These are phyloP conservation scores for Wallacemonas sp. DNA, from an alignment of 208 protist genomes.

Conservation along the genomic window DNA sequence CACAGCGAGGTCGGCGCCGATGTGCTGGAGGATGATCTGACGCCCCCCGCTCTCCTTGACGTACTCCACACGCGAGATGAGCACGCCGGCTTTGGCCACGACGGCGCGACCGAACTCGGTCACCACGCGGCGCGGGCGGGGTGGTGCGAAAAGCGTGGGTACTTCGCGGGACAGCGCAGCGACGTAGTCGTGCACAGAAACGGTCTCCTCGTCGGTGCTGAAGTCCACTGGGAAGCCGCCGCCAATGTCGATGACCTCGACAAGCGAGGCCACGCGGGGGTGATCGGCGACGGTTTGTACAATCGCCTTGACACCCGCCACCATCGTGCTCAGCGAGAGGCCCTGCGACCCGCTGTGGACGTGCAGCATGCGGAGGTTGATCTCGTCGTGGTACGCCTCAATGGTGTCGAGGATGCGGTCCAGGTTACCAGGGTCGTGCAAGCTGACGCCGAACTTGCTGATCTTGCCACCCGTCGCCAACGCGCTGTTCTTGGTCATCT, in stretches of 20 bases:
- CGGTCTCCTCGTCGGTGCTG: constrained; percentile 34
- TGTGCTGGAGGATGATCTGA: constrained; percentile 55
- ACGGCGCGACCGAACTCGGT: constrained; percentile 73
- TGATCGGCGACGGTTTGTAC: constrained; percentile 30
- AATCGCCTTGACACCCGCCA: constrained; percentile 41
- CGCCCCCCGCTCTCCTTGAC: constrained; percentile 50
- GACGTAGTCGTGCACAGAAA: constrained; percentile 41
- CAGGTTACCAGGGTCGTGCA: constrained; percentile 48
- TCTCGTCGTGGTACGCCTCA: constrained; percentile 32
- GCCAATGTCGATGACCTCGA: constrained; percentile 58
- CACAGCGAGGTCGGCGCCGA: constrained; percentile 68
- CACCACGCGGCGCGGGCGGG: constrained; percentile 35
- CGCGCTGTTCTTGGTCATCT: constrained; percentile 37
- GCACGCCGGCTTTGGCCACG: constrained; percentile 50
- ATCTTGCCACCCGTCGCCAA: constrained; percentile 49
- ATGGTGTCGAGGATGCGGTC: constrained; percentile 41
- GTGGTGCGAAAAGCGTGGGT: constrained; percentile 39
- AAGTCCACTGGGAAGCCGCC: constrained; percentile 71
- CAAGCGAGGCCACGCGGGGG: constrained; percentile 19
- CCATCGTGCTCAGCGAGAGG: constrained; percentile 55
- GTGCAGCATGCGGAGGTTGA: constrained; percentile 63
- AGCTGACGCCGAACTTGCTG: constrained; percentile 72
- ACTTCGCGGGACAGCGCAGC: constrained; percentile 26
- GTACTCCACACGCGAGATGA: constrained; percentile 70
- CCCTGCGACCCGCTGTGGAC: constrained; percentile 73